Conservation (phyloP, 2,329 filamentous ascomycete species). For the Hirsutella rhossiliensis region DNA sequence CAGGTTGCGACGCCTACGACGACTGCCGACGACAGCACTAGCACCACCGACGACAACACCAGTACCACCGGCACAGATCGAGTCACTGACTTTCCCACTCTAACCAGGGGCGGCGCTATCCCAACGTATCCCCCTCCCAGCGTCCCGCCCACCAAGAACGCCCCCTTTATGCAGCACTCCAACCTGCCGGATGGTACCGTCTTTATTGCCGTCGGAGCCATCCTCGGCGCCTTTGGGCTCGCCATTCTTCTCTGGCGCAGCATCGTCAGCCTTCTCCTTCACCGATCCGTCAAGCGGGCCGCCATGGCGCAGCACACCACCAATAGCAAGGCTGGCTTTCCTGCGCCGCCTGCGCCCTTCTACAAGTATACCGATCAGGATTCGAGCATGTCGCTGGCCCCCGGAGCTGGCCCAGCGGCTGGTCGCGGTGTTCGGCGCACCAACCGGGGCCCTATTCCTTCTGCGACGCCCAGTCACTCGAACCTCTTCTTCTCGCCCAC, state of each 20-base stretch:
- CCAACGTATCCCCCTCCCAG: constrained; percentile 57
- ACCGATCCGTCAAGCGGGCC: constrained; percentile 79
- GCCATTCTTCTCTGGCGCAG: constrained; percentile 81
- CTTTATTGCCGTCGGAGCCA: constrained; percentile 87
- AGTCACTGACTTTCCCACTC: constrained; percentile 26
- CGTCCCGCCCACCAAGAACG: constrained; percentile 71
- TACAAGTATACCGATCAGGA: constrained; percentile 53
- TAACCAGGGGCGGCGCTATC: constrained; percentile 25
- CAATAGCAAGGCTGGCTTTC: constrained; percentile 58
- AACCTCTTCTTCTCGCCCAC: constrained; percentile 95
- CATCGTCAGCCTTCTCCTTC: constrained; percentile 79
- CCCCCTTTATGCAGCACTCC: constrained; percentile 86
- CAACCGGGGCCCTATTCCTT: constrained; percentile 38
- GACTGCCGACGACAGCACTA: neutral
- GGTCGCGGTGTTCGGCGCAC: constrained; percentile 40
- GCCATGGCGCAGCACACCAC: constrained; percentile 60
- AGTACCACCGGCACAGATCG: constrained; percentile 8
- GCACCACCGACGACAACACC: constrained; percentile 10
- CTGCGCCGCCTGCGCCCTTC: constrained; percentile 43
- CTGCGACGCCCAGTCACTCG: constrained; percentile 47
- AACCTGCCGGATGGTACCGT: constrained; percentile 82
- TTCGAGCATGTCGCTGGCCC: constrained; percentile 38
- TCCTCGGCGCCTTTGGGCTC: constrained; percentile 70
- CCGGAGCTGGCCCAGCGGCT: constrained; percentile 15
- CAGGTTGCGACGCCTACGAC: neutral